phyloP scores from a whole-genome alignment of 768 basidiomycete genomes.

The Leccinum variicolor region DNA sequence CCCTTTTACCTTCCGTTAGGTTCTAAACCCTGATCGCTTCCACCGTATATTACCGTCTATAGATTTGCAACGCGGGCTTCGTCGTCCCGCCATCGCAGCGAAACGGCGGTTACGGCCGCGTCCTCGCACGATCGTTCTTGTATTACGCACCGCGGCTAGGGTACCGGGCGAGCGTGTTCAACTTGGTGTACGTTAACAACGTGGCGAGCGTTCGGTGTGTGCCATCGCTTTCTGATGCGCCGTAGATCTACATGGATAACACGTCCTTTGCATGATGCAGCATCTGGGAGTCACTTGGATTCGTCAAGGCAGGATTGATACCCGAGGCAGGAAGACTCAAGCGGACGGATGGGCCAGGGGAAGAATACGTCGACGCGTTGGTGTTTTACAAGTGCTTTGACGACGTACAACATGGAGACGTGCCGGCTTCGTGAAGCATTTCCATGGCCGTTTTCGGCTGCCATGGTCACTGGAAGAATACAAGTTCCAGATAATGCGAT shows the following conservation, averaged over 20 bases:
- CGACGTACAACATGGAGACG: slow-evolving; percentile 19
- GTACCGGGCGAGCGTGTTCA: slow-evolving; percentile 81
- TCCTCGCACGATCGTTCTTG: slow-evolving; percentile 75
- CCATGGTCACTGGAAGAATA: background rate
- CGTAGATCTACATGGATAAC: background rate
- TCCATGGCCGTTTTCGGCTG: background rate
- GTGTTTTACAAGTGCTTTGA: slow-evolving; percentile 80
- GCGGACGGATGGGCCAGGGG: slow-evolving; percentile 62
- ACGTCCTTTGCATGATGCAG: slow-evolving; percentile 27
- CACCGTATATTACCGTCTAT: background rate
- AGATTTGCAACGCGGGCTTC: slow-evolving; percentile 90
- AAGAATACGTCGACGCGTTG: slow-evolving; percentile 88
- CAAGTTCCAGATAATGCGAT: background rate
- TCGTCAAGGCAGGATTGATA: slow-evolving; percentile 74
- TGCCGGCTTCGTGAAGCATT: background rate
- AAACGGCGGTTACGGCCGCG: slow-evolving; percentile 61
- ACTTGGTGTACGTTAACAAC: slow-evolving; percentile 88
- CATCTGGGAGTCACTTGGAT: slow-evolving; percentile 83
- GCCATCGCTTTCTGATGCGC: background rate
- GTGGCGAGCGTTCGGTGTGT: slow-evolving; percentile 63
- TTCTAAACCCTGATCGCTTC: background rate
- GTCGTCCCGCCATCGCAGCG: slow-evolving; percentile 65
- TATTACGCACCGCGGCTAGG: slow-evolving; percentile 78
- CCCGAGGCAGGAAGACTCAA: slow-evolving; percentile 72
- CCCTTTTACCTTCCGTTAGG: background rate